Conservation (phyloP, 495 filamentous ascomycete species). For the Penicillium fimorum region DNA sequence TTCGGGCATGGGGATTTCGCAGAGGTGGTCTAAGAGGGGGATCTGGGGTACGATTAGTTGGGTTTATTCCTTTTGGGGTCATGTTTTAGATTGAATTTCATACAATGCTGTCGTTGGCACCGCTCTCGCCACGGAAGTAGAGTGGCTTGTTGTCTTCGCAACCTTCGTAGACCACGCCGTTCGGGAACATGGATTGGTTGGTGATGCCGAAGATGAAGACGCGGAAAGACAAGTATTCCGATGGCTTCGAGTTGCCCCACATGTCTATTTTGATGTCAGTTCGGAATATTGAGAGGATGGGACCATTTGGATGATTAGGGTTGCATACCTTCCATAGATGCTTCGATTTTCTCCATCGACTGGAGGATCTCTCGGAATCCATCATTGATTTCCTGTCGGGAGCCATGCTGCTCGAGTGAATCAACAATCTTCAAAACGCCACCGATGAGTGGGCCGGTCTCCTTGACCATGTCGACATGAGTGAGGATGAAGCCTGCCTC, state of each 20-base stretch:
- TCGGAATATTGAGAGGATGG: not conserved
- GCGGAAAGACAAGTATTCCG: slow-evolving; percentile 76
- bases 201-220: slow-evolving; percentile 95
- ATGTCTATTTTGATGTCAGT: slow-evolving; percentile 52
- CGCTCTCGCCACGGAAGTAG: slow-evolving; percentile 80
- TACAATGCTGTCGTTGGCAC: slow-evolving; percentile 85
- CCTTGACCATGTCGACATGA: slow-evolving; percentile 80
- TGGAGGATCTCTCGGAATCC: slow-evolving; percentile 59
- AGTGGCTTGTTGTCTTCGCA: slow-evolving; percentile 65
- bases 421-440: slow-evolving; percentile 65
- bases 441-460: slow-evolving; percentile 68
- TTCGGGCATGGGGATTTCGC: slow-evolving; percentile 74
- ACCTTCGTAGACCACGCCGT: slow-evolving; percentile 84
- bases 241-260: slow-evolving; percentile 80
- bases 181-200: slow-evolving; percentile 85
- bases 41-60: slow-evolving; percentile 42
- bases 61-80: slow-evolving; percentile 2
- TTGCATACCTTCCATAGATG: slow-evolving; percentile 68
- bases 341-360: slow-evolving; percentile 69
- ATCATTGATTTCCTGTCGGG: slow-evolving; percentile 58
- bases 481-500: slow-evolving; percentile 88
- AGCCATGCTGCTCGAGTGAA: slow-evolving; percentile 47
- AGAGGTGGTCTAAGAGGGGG: slow-evolving; percentile 79
- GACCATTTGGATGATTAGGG: not conserved
- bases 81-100: slow-evolving; percentile 8